Conservation (phyloP, 1,284 basidiomycete species). For the Boletellus deceptivus region DNA sequence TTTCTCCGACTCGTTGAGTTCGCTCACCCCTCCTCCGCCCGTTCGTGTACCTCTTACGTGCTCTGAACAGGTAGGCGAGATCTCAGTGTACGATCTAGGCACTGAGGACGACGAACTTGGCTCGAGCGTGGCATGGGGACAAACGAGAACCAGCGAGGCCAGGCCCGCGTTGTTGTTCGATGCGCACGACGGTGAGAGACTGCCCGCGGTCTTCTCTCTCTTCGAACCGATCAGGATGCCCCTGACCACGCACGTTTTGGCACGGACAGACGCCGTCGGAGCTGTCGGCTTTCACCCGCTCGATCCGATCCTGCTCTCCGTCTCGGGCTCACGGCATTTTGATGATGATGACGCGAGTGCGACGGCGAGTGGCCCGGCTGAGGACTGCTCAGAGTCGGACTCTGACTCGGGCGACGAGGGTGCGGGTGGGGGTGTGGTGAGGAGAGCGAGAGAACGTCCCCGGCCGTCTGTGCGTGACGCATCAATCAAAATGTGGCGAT, state of each 20-base stretch:
- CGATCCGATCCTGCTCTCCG: not conserved
- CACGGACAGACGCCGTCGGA: slow-evolving; percentile 54
- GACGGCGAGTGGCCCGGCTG: no score
- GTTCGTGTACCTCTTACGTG: not conserved
- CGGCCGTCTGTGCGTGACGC: slow-evolving; percentile 26
- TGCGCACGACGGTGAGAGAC: slow-evolving; percentile 23
- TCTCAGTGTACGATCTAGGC: slow-evolving; percentile 47
- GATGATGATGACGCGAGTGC: not conserved
- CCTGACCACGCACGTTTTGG: not conserved
- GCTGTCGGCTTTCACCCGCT: slow-evolving; percentile 36
- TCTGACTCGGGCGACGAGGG: no score
- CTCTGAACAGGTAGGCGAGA: slow-evolving; percentile 37
- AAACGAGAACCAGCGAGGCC: slow-evolving; percentile 5
- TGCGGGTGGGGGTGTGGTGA: not conserved
- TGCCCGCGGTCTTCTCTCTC: no score
- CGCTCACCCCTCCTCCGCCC: not conserved
- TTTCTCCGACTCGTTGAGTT: not conserved
- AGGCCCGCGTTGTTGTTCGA: slow-evolving; percentile 12
- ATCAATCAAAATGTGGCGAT: slow-evolving; percentile 30
- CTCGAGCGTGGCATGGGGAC: not conserved
- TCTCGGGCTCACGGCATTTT: no score
- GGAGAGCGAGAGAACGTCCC: slow-evolving; percentile 11
- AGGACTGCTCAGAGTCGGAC: slow-evolving; percentile 8
- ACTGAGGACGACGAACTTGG: slow-evolving; percentile 2
- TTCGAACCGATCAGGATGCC: not conserved